Evolutionary conservation across 768 basidiomycete species (phyloP).

Genomic region (Suillus ampliporus): DNA sequence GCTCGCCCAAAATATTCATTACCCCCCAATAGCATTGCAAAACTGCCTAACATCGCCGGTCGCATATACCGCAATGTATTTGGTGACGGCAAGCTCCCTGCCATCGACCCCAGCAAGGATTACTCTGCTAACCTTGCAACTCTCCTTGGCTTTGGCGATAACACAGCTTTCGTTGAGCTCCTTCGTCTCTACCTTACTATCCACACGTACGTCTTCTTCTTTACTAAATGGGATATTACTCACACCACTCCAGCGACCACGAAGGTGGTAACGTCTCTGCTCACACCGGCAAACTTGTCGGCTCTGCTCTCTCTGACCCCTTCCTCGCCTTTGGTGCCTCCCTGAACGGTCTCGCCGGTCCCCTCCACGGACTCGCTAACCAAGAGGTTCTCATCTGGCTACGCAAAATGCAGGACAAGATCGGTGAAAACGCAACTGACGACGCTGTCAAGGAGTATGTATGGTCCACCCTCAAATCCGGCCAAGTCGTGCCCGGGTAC

Average conservation of each 20-base stretch:
- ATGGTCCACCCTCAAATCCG: slow-evolving; percentile 91
- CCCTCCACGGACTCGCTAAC: slow-evolving; percentile 95
- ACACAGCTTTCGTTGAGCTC: slow-evolving; percentile 88
- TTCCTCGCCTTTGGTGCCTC: slow-evolving; percentile 95
- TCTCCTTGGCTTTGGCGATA: slow-evolving; percentile 91
- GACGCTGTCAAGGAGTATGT: slow-evolving; percentile 92
- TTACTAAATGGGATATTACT: background rate
- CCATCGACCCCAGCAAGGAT: slow-evolving; percentile 84
- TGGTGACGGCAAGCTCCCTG: slow-evolving; percentile 83
- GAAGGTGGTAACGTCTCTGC: slow-evolving; percentile 99
- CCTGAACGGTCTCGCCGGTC: slow-evolving; percentile 95
- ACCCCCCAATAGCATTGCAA: slow-evolving; percentile 72
- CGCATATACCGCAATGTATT: slow-evolving; percentile 91
- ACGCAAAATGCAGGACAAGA: slow-evolving; percentile 88
- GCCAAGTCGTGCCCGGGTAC: slow-evolving; percentile 94
- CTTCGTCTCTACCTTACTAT: slow-evolving; percentile 97
- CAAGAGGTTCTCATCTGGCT: slow-evolving; percentile 97
- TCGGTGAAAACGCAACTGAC: slow-evolving; percentile 85
- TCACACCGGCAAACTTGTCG: slow-evolving; percentile 91
- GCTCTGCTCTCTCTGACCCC: slow-evolving; percentile 95
- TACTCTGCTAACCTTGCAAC: slow-evolving; percentile 89
- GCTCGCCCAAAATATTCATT: slow-evolving; percentile 9
- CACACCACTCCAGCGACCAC: slow-evolving; percentile 68
- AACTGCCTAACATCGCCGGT: slow-evolving; percentile 95
- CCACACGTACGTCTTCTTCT: slow-evolving; percentile 63